Evolutionary conservation across 2,329 filamentous ascomycete genomes (phyloP).

Genomic region (Aspergillus transmontanensis): DNA sequence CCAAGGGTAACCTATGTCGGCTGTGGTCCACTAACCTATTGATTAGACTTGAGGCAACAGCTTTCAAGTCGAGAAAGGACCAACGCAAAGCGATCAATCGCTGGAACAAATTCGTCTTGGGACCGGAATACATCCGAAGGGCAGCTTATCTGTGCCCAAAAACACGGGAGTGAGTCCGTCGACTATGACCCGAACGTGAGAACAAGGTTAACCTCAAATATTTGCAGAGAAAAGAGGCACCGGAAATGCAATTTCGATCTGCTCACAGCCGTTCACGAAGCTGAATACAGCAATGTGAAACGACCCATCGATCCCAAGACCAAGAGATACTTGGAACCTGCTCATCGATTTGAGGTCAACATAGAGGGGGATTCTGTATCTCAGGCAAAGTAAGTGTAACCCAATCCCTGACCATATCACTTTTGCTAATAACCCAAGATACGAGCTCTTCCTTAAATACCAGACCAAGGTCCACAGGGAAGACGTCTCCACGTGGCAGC

Average conservation of each 20-base stretch:
- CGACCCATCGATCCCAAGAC: constrained; percentile 48
- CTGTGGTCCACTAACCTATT: constrained; percentile 5
- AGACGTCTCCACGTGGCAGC: constrained; percentile 45
- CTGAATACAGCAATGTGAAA: constrained; percentile 48
- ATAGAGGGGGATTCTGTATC: constrained; percentile 52
- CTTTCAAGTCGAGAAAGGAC: constrained; percentile 48
- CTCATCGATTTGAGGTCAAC: constrained; percentile 52
- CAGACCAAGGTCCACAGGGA: constrained; percentile 51
- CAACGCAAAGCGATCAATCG: constrained; percentile 52
- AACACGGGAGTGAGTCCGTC: constrained; percentile 43
- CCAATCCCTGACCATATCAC: background rate
- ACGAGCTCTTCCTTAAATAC: constrained; percentile 50
- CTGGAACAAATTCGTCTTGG: constrained; percentile 52
- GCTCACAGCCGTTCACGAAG: constrained; percentile 43
- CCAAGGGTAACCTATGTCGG: background rate
- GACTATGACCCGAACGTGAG: background rate
- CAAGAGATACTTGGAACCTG: constrained; percentile 48
- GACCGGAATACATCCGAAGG: constrained; percentile 50
- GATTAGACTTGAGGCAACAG: constrained; percentile 44
- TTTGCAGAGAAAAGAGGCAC: constrained; percentile 45
- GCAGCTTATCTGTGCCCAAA: constrained; percentile 49
- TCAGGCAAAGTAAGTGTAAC: constrained; percentile 44
- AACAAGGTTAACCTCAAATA: too few species aligned
- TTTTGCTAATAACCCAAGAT: constrained; percentile 31
- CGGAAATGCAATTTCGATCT: constrained; percentile 49